Evolutionary conservation across 495 filamentous ascomycete genomes (phyloP).

Genomic region (Oidiodendron maius): DNA sequence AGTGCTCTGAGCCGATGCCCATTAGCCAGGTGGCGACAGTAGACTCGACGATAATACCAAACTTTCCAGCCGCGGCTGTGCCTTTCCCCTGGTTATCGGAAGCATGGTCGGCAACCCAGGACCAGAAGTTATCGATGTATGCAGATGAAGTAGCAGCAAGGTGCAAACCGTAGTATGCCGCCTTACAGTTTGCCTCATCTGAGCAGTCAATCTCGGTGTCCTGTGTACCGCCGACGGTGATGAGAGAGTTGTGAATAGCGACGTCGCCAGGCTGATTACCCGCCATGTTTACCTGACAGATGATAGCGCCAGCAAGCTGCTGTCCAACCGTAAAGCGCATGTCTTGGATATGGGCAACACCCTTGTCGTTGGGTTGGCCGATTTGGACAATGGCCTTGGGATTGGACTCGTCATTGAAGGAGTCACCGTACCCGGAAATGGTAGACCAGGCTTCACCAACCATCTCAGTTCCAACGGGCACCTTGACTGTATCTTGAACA

Average conservation of each 20-base stretch:
- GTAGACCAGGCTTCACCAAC: slow-evolving; percentile 49
- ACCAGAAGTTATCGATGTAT: no score
- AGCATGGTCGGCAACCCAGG: no score
- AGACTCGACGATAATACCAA: no score
- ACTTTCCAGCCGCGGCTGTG: no score
- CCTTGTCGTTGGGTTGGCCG: slow-evolving; percentile 42
- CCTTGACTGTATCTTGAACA: slow-evolving; percentile 48
- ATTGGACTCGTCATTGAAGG: slow-evolving; percentile 39
- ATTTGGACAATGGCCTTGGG: slow-evolving; percentile 50
- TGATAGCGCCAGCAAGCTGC: slow-evolving; percentile 41
- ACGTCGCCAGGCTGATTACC: slow-evolving; percentile 25
- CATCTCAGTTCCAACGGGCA: slow-evolving; percentile 42
- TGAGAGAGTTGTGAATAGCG: slow-evolving; percentile 49
- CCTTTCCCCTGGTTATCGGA: no score
- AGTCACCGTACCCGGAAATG: slow-evolving; percentile 49
- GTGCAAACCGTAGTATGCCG: no score
- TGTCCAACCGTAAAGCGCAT: slow-evolving; percentile 20
- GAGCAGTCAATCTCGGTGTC: no score
- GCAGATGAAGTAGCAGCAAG: no score
- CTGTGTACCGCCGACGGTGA: slow-evolving; percentile 51
- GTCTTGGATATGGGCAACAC: slow-evolving; percentile 38
- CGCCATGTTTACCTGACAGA: slow-evolving; percentile 11
- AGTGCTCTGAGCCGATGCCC: no score
- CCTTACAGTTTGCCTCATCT: no score
- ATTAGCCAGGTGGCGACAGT: no score